Evolutionary conservation across 192 early-diverging fungal genomes (phyloP), one percentile per base, ranked within the genome.

Genomic region (Backusella morwellensis): DNA sequence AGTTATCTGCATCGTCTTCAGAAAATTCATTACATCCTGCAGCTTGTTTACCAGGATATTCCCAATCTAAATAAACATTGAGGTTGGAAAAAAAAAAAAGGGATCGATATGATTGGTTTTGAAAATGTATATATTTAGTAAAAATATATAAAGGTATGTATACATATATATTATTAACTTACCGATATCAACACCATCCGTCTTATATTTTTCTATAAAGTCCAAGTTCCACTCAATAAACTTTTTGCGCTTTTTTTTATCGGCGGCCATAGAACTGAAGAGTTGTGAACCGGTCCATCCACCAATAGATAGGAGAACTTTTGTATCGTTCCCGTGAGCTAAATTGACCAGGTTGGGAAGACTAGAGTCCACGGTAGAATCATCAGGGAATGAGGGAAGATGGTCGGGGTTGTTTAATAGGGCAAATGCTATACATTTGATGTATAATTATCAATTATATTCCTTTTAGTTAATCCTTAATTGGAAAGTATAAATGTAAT

Each of bases 241-340:
- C 15, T 80, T 77, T 9, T 85, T 88, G 23, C 92, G 86, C 50
- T 83, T 83, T 21, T 77, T 82, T 7, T 80, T 17, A 32, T 82
- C 82, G n/a, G 84, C 80, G 66, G 86, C 86, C 74, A 93, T 87
- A 1, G 83, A 70, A 12, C 88, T 90, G 70, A 93, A 85, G 15
- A 82, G 82, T 77, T 92, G 87, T 1, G 91, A 92, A 19, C 93
- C 92, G 15, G 90, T 92, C 93, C 93, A 94, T 21, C 93, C 93
- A 70, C 93, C 93, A 29, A 93, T 84, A 7, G 89, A 85, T 15
- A 94, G 63, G 17, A 90, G 73, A 15, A 94, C 79, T 47, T 90
- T 90, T 78, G 84, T 86, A 7, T 82, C 70, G 19, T 69, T 75
- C 15, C 66, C 75, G 56, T 84, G 90, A 14, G 90, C 87, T 1